Base-by-base conservation (phyloP, 1,284 basidiomycete species). In the Marasmius oreades region DNA sequence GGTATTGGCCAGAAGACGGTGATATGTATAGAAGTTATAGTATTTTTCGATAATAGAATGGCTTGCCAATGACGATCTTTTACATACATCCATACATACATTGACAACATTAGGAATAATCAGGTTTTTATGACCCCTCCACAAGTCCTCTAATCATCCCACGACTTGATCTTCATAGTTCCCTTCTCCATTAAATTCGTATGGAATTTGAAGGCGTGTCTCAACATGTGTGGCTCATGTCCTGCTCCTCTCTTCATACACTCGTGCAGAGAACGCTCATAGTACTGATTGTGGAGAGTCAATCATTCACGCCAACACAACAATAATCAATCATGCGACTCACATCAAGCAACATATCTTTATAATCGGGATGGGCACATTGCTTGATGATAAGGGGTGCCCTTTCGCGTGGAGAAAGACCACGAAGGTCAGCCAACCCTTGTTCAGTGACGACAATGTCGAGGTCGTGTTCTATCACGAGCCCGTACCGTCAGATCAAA, bases 1-100 rank as follows among this genome's bases (percentile, higher is more conserved):
- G 76, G 84, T 93, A 11, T 66, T 86, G 18, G 69, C 74, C 12
- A 82, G 67, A 69, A 74, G 78, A 55, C 68, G 73, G 61, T 78
- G 36, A 46, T 24, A 16, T 18, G 12, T n/a, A 20, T 12, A 31
- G 12, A 34, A 22, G 20, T 45, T 3, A 20, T n/a, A n/a, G n/a
- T n/a, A n/a, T n/a, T n/a, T n/a, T n/a, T n/a, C n/a, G n/a, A n/a
- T n/a, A n/a, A n/a, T n/a, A n/a, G n/a, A n/a, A n/a, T n/a, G n/a
- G n/a, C n/a, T n/a, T n/a, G n/a, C n/a, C n/a, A n/a, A n/a, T n/a
- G n/a, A n/a, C n/a, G n/a, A n/a, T n/a, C n/a, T n/a, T n/a, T n/a
- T 31, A 31, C 10, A 4, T 31, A 31, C 28, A 31, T 31, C 28
- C 10, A 31, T 10, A 31, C 28, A 31, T 31, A n/a, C n/a, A n/a